These are phyloP conservation scores for Chrysosphaeria jannelii DNA, from an alignment of 2,329 filamentous ascomycete genomes.

Conservation along the genomic window DNA sequence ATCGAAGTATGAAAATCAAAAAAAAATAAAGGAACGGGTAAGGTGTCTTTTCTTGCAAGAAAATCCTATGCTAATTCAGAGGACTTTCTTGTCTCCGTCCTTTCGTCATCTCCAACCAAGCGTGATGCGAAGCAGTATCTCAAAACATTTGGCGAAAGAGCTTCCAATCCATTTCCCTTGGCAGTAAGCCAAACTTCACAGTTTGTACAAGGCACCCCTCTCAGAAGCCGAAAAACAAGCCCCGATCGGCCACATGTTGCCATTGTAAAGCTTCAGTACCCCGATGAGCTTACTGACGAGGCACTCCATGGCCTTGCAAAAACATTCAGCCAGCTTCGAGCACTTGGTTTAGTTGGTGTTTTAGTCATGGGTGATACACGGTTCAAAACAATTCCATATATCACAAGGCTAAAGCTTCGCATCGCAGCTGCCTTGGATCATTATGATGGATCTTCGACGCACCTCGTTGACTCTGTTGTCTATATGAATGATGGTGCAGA, in stretches of 20 bases:
- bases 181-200: slow-evolving; percentile 9
- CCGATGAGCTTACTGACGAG: slow-evolving; percentile 36
- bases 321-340: slow-evolving; percentile 57
- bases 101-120: slow-evolving; percentile 73
- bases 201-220: slow-evolving; percentile 9
- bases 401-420: no score
- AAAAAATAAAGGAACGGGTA: slow-evolving; percentile 18
- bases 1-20: slow-evolving; percentile 15
- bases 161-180: slow-evolving; percentile 5
- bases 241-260: slow-evolving; percentile 35
- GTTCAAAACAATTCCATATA: slow-evolving; percentile 33
- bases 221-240: slow-evolving; percentile 6
- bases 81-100: slow-evolving; percentile 60
- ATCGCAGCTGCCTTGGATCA: slow-evolving; percentile 46
- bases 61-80: background rate
- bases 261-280: slow-evolving; percentile 53
- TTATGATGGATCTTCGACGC: slow-evolving; percentile 34
- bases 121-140: slow-evolving; percentile 80
- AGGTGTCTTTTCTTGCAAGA: background rate
- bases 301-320: slow-evolving; percentile 48
- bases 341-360: slow-evolving; percentile 53
- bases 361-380: slow-evolving; percentile 44
- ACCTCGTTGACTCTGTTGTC: slow-evolving; percentile 28
- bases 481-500: slow-evolving; percentile 11
- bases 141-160: slow-evolving; percentile 37